Conservation (phyloP, 2,329 filamentous ascomycete genomes). For the Septoria linicola region DNA sequence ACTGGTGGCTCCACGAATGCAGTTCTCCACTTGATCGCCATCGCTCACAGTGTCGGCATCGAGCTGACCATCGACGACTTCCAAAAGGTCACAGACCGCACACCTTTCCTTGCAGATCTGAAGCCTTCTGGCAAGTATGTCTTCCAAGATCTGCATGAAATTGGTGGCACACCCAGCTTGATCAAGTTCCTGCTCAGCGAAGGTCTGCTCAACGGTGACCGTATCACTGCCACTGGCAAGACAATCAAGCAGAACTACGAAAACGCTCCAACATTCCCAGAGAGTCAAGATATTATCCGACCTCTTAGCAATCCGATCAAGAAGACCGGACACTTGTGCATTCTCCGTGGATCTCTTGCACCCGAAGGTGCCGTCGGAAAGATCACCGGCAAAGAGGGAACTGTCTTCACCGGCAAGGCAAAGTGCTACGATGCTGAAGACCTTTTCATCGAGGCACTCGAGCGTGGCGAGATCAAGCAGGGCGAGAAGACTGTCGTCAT, state of each 20-base stretch:
- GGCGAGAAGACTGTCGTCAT: slow-evolving; percentile 75
- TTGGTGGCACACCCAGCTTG: slow-evolving; percentile 52
- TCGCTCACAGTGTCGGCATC: slow-evolving; percentile 51
- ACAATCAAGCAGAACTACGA: slow-evolving; percentile 52
- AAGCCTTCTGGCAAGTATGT: slow-evolving; percentile 56
- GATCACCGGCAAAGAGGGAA: slow-evolving; percentile 74
- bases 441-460: slow-evolving; percentile 65
- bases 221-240: slow-evolving; percentile 53
- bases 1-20: slow-evolving; percentile 54
- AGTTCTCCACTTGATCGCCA: slow-evolving; percentile 53
- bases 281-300: slow-evolving; percentile 68
- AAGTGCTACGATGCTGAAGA: slow-evolving; percentile 70
- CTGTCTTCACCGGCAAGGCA: slow-evolving; percentile 65
- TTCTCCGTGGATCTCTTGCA: slow-evolving; percentile 67
- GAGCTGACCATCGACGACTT: slow-evolving; percentile 54
- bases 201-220: slow-evolving; percentile 49
- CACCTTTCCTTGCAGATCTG: slow-evolving; percentile 52
- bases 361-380: slow-evolving; percentile 71
- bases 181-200: slow-evolving; percentile 53
- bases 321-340: slow-evolving; percentile 69
- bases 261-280: slow-evolving; percentile 62
- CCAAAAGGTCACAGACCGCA: slow-evolving; percentile 51
- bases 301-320: slow-evolving; percentile 70
- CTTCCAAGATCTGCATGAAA: slow-evolving; percentile 60
- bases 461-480: slow-evolving; percentile 68